Conservation (phyloP, 257 asterid species). For the Phtheirospermum japonicum region DNA sequence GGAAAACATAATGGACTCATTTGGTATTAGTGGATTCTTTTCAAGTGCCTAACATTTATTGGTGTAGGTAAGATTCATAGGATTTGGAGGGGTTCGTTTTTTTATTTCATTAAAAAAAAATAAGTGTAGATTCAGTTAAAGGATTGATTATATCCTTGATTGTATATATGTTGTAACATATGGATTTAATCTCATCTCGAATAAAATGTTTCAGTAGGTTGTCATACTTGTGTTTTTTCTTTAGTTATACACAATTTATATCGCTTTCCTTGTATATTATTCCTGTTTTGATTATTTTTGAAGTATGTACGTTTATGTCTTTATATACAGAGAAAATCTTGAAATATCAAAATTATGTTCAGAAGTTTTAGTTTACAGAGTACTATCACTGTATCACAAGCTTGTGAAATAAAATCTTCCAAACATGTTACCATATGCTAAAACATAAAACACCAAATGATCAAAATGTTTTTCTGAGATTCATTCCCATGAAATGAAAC, state of each 20-base stretch:
- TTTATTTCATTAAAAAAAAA: background rate
- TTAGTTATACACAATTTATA: background rate
- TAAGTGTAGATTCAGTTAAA: conserved; percentile 6
- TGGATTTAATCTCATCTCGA: background rate
- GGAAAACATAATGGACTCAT: background rate
- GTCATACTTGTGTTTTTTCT: background rate
- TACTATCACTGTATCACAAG: background rate
- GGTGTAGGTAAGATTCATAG: conserved; percentile 15
- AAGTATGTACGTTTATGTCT: background rate
- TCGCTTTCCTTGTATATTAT: background rate
- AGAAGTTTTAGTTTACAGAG: too few species aligned
- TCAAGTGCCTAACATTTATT: conserved; percentile 15
- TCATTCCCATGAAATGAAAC: background rate
- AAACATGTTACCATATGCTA: background rate
- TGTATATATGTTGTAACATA: background rate
- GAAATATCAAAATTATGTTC: too few species aligned
- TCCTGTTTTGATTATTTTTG: background rate
- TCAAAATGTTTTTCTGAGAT: background rate
- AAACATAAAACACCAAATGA: too few species aligned
- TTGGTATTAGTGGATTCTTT: conserved; percentile 9
- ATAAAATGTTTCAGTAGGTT: conserved; percentile 8
- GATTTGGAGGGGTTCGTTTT: background rate
- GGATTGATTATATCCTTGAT: too few species aligned
- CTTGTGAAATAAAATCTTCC: background rate
- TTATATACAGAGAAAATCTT: background rate